phyloP scores from a whole-genome alignment of 176 grass and related monocot species.

The Cocos nucifera region DNA sequence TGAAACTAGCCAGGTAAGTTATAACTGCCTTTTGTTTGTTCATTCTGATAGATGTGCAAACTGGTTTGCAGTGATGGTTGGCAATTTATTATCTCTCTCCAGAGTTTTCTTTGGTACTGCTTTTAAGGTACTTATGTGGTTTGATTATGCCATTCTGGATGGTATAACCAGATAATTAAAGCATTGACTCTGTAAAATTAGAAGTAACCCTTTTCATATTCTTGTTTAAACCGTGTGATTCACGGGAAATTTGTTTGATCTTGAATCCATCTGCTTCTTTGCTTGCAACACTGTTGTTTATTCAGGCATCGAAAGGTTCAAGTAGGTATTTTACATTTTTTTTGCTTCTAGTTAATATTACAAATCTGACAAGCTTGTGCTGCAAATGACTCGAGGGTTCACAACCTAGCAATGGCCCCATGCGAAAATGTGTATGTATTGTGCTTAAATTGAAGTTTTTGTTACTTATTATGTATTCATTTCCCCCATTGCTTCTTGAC shows the following conservation, averaged over 20 bases:
- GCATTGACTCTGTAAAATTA: too few relatives aligned
- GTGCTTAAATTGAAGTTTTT: constrained; percentile 40
- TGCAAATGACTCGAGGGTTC: constrained; percentile 76
- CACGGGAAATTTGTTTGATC: too few relatives aligned
- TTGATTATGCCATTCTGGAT: too few relatives aligned
- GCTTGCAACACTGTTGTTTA: background rate
- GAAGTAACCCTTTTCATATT: too few relatives aligned
- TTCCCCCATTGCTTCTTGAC: constrained; percentile 36
- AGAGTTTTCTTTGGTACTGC: too few relatives aligned
- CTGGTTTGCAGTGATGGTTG: constrained; percentile 15
- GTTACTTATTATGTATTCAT: constrained; percentile 27
- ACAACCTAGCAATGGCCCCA: constrained; percentile 51
- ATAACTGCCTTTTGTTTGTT: constrained; percentile 35
- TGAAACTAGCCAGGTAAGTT: constrained; percentile 99
- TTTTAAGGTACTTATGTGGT: too few relatives aligned
- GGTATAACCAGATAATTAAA: too few relatives aligned
- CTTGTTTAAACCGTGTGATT: too few relatives aligned
- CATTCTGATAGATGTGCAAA: constrained; percentile 21
- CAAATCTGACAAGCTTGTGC: constrained; percentile 76
- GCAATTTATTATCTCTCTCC: background rate
- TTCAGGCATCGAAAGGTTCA: constrained; percentile 37
- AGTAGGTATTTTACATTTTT: constrained; percentile 61
- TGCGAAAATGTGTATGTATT: constrained; percentile 94
- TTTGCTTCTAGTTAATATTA: constrained; percentile 58
- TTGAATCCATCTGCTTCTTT: background rate